Percentiles rank a stretch among this genome's conserved stretches.
Evolutionary conservation across 202 grass and related monocot species (phyloP).

Genomic region (Cymbopogon flexuosus): DNA sequence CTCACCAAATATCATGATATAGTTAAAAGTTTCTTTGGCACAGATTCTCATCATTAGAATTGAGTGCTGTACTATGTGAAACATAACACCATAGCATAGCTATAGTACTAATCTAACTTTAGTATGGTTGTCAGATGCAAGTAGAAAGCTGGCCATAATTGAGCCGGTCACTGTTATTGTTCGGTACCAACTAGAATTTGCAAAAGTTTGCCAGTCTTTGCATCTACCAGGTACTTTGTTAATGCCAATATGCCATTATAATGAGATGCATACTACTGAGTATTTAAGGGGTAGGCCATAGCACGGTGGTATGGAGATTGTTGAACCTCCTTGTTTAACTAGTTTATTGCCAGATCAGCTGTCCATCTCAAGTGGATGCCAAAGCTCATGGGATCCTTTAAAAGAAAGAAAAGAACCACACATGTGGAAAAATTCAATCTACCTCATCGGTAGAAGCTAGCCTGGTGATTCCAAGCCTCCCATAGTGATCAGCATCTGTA

Average conservation of each 20-base stretch:
- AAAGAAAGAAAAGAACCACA: background rate
- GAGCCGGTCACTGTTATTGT: background rate
- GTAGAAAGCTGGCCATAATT: background rate
- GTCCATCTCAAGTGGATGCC: background rate
- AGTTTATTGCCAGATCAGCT: background rate
- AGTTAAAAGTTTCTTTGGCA: background rate
- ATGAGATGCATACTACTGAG: background rate
- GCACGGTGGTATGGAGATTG: background rate
- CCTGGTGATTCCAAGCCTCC: constrained; percentile 60
- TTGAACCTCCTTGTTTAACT: background rate
- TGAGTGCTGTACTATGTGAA: background rate
- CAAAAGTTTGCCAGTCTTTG: constrained; percentile 3
- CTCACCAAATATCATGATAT: background rate
- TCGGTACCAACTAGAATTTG: background rate
- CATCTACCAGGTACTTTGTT: background rate
- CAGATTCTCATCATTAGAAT: background rate
- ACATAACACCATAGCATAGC: background rate
- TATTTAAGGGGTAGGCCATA: background rate
- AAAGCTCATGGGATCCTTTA: background rate
- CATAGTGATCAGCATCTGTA: constrained; percentile 88
- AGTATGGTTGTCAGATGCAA: background rate
- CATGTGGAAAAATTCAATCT: background rate
- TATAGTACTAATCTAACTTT: constrained; percentile 17
- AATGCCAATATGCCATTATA: background rate
- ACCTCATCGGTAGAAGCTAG: constrained; percentile 66